Conservation (phyloP, 1,139 yeast species). For the Candida tunisiensis region DNA sequence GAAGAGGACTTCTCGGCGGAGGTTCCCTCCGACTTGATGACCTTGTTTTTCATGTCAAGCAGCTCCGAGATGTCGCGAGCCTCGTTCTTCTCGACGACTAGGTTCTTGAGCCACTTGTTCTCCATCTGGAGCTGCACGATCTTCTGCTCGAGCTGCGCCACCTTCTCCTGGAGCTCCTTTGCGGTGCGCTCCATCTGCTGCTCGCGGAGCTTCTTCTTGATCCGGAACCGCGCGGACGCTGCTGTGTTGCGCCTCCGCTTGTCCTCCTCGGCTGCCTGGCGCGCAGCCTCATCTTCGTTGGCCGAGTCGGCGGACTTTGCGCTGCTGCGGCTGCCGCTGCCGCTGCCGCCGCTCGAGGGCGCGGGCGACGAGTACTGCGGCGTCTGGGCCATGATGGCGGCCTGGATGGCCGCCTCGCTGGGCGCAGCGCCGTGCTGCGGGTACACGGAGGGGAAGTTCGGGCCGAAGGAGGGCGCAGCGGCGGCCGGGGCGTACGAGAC, state of each 20-base stretch:
- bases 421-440: neutral
- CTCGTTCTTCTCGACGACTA: conserved; percentile 49
- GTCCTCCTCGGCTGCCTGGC: conserved; percentile 30
- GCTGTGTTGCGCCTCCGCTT: conserved; percentile 66
- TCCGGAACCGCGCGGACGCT: conserved; percentile 66
- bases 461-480: conserved; percentile 1
- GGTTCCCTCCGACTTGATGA: conserved; percentile 8
- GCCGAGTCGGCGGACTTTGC: neutral
- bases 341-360: neutral
- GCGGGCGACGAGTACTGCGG: neutral
- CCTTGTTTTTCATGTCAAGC: no score
- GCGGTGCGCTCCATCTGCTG: conserved; percentile 66
- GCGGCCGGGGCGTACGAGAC: no score
- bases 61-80: conserved; percentile 18
- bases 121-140: conserved; percentile 66
- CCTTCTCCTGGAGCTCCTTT: conserved; percentile 42
- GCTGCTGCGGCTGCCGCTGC: neutral
- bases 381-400: neutral
- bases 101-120: conserved; percentile 57
- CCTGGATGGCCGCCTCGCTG: neutral
- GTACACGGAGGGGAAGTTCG: no score
- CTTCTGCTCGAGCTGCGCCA: conserved; percentile 42
- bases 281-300: conserved; percentile 3
- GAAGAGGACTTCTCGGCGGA: neutral
- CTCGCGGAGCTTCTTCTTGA: conserved; percentile 69